Percentiles rank a stretch among this genome's conserved stretches.
These are phyloP conservation scores for Xerocomellus chrysenteron DNA, from an alignment of 768 basidiomycete species.

Conservation along the genomic window DNA sequence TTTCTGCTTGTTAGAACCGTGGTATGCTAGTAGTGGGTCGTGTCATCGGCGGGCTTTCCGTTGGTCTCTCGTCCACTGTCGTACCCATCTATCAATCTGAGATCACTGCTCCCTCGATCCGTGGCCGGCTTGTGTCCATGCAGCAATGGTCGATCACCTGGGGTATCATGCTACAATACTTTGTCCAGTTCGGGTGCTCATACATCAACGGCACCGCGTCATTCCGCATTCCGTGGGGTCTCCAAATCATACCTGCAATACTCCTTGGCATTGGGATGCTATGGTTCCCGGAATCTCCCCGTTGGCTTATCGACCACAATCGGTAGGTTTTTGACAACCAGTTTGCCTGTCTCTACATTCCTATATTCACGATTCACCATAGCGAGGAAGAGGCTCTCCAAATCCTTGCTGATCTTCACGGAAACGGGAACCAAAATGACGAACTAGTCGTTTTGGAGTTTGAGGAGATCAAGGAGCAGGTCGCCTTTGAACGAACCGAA, in stretches of 20 bases:
- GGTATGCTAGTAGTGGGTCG: slow-evolving; percentile 76
- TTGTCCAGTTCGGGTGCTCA: slow-evolving; percentile 73
- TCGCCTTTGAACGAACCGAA: slow-evolving; percentile 60
- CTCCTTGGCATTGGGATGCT: slow-evolving; percentile 67
- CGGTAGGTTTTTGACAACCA: slow-evolving; percentile 32
- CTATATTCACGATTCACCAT: not conserved
- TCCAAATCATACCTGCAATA: slow-evolving; percentile 78
- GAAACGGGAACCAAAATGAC: slow-evolving; percentile 50
- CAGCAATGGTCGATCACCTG: slow-evolving; percentile 83
- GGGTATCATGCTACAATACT: slow-evolving; percentile 76
- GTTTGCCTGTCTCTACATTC: not conserved
- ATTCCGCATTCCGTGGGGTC: slow-evolving; percentile 79
- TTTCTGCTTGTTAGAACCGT: slow-evolving; percentile 44
- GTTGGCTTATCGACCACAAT: slow-evolving; percentile 66
- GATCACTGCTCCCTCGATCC: slow-evolving; percentile 68
- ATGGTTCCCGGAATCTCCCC: slow-evolving; percentile 67
- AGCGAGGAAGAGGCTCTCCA: slow-evolving; percentile 59
- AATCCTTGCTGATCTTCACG: slow-evolving; percentile 75
- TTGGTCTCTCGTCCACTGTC: slow-evolving; percentile 63
- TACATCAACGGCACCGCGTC: slow-evolving; percentile 64
- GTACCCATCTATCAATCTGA: slow-evolving; percentile 78
- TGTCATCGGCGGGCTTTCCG: slow-evolving; percentile 65
- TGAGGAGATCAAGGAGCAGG: slow-evolving; percentile 59
- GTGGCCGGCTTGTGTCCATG: slow-evolving; percentile 72
- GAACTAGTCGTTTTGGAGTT: slow-evolving; percentile 69